These are phyloP conservation scores for Breynia disticha DNA, from an alignment of 441 rosid species.

Conservation along the genomic window DNA sequence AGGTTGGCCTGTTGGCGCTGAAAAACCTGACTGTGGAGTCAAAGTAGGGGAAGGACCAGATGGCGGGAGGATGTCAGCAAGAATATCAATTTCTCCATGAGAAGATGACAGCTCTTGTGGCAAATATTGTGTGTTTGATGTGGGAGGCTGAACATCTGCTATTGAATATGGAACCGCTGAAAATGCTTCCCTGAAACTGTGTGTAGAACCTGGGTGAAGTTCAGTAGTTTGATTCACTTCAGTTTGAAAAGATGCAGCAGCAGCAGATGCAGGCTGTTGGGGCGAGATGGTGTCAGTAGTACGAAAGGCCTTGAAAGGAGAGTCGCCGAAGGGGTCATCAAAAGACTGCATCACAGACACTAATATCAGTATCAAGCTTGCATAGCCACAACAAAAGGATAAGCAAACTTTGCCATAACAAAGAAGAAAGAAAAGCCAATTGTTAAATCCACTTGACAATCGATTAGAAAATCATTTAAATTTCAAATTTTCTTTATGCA, in stretches of 20 bases:
- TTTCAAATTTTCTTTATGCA: too few species aligned
- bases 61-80: conserved; percentile 90
- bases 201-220: conserved; percentile 19
- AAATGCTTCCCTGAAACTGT: conserved; percentile 43
- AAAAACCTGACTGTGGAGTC: conserved; percentile 21
- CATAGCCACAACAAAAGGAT: background rate
- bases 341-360: conserved; percentile 49
- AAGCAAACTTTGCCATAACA: background rate
- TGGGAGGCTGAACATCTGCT: conserved; percentile 23
- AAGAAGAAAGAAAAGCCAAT: background rate
- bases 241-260: conserved; percentile 36
- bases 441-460: too few species aligned
- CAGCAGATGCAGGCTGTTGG: conserved; percentile 38
- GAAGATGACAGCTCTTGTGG: conserved; percentile 53
- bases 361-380: background rate
- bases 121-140: conserved; percentile 35
- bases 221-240: conserved; percentile 34
- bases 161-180: conserved; percentile 42
- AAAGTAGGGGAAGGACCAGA: conserved; percentile 38
- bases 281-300: conserved; percentile 27
- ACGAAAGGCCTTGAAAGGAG: conserved; percentile 79
- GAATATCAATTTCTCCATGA: conserved; percentile 57
- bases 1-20: conserved; percentile 35
- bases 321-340: conserved; percentile 90
- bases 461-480: too few species aligned